phyloP scores from a whole-genome alignment of 2,329 filamentous ascomycete genomes.

The Exophiala sideris region DNA sequence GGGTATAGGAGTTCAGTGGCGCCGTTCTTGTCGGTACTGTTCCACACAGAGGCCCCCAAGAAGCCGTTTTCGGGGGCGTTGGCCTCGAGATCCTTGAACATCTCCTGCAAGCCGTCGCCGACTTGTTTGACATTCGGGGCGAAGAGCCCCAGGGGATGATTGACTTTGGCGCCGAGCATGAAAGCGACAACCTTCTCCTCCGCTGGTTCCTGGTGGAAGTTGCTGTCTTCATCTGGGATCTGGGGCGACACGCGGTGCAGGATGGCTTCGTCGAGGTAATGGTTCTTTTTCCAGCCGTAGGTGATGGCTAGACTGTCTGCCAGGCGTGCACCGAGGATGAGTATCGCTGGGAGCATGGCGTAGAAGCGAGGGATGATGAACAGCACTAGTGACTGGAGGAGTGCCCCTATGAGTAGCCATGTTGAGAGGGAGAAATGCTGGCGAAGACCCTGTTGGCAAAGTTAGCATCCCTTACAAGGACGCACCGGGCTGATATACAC shows the following conservation, averaged over 20 bases:
- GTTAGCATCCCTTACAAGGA: not conserved
- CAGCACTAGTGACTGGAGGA: constrained; percentile 38
- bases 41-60: constrained; percentile 36
- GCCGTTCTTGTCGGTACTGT: constrained; percentile 33
- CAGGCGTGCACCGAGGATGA: constrained; percentile 33
- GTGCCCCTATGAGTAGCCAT: constrained; percentile 41
- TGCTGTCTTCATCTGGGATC: constrained; percentile 36
- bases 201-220: constrained; percentile 27
- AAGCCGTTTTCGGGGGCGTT: constrained; percentile 30
- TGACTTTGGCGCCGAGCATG: constrained; percentile 36
- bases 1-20: constrained; percentile 37
- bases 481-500: constrained; percentile 1
- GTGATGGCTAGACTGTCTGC: constrained; percentile 36
- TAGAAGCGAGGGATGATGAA: constrained; percentile 33
- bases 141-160: constrained; percentile 43
- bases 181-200: constrained; percentile 38
- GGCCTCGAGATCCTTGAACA: constrained; percentile 30
- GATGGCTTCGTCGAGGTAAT: constrained; percentile 37
- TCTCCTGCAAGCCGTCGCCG: constrained; percentile 34
- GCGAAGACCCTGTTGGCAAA: constrained; percentile 24
- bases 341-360: constrained; percentile 35
- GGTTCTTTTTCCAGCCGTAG: constrained; percentile 36
- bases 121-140: constrained; percentile 33
- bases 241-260: constrained; percentile 37
- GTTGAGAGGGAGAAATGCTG: constrained; percentile 40